Base-by-base conservation (phyloP, 768 basidiomycete species). In the Boletus sp. region DNA sequence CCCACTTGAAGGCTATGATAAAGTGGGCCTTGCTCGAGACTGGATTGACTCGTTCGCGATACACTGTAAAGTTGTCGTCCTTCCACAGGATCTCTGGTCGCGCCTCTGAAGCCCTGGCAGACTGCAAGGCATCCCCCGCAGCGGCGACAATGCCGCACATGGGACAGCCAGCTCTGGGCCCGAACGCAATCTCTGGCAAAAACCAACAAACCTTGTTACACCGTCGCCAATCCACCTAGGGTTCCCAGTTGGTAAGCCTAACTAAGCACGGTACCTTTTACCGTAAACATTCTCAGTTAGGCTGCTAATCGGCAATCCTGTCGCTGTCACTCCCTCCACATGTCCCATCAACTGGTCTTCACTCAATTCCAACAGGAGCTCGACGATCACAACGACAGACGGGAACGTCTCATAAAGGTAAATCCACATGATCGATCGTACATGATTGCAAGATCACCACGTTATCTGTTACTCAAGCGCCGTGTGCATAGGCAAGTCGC, bases 351-450 rank as follows among this genome's bases (percentile, higher is more conserved):
- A 47, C 45, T 39, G 39, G 60, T 72, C 15, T 94, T 94, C 67
- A 75, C 82, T 40, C 59, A 61, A 14, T 93, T 90, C 74, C 82
- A 89, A 62, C 78, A 77, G 46, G 82, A 90, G 51, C 77, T 95
- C 36, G 94, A 96, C 75, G 83, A 86, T 33, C 79, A 90, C 72
- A 85, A 95, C 70, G 95, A 98, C 71, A 80, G 88, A 57, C 78
- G 94, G 50, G 97, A 99, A 69, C 81, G 90, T 18, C 80, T 98
- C 62, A 94, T 97, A 70, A 97, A 98, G 83, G 86, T 90, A 46
- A 57, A 42, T 52, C 6, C n/a, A 15, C 46, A 32, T 24, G 52
- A 37, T n/a, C 48, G 65, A 45, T 11, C 47, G 67, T 47, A 24
- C 52, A 50, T 33, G 17, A 32, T 33, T 18, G 39, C 36, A 39